Conservation (phyloP, 352 stramenopile genomes). For the Globisporangium cederbergense region DNA sequence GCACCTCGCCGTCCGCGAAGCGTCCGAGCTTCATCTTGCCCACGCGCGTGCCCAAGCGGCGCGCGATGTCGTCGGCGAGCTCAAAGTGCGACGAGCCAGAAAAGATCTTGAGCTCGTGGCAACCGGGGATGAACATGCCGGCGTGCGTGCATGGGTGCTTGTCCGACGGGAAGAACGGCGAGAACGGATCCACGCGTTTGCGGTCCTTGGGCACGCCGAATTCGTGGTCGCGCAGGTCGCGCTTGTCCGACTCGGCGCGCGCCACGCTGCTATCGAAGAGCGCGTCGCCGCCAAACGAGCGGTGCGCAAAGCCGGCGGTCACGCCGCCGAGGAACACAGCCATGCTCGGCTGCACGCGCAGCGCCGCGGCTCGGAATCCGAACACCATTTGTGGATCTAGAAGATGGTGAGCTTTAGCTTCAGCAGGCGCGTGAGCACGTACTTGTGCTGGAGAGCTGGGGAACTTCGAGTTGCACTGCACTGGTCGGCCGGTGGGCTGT, state of each 20-base stretch:
- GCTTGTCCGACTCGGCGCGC: slow-evolving; percentile 54
- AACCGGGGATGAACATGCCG: slow-evolving; percentile 90
- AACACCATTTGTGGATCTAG: slow-evolving; percentile 48
- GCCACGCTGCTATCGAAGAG: slow-evolving; percentile 20
- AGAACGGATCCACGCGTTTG: slow-evolving; percentile 88
- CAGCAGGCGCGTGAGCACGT: neutral
- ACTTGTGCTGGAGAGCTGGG: neutral
- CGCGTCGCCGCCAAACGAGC: slow-evolving; percentile 23
- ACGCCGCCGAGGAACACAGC: slow-evolving; percentile 55
- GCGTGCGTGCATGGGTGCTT: slow-evolving; percentile 90
- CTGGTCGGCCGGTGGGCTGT: slow-evolving; percentile 1
- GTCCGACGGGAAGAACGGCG: slow-evolving; percentile 86
- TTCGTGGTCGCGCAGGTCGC: slow-evolving; percentile 80
- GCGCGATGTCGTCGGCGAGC: slow-evolving; percentile 88
- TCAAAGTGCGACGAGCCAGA: slow-evolving; percentile 89
- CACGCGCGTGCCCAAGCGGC: slow-evolving; percentile 80
- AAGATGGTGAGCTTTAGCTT: neutral
- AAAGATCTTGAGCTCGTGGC: slow-evolving; percentile 93
- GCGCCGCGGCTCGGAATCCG: slow-evolving; percentile 39
- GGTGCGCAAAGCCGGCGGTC: slow-evolving; percentile 40
- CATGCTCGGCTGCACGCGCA: slow-evolving; percentile 42
- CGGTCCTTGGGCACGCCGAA: slow-evolving; percentile 83
- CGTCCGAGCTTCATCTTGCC: slow-evolving; percentile 86
- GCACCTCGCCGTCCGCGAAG: slow-evolving; percentile 92
- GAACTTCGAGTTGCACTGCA: slow-evolving; percentile 11